Base-by-base conservation (phyloP, 306 rosid species). In the Glycine latifolia region DNA sequence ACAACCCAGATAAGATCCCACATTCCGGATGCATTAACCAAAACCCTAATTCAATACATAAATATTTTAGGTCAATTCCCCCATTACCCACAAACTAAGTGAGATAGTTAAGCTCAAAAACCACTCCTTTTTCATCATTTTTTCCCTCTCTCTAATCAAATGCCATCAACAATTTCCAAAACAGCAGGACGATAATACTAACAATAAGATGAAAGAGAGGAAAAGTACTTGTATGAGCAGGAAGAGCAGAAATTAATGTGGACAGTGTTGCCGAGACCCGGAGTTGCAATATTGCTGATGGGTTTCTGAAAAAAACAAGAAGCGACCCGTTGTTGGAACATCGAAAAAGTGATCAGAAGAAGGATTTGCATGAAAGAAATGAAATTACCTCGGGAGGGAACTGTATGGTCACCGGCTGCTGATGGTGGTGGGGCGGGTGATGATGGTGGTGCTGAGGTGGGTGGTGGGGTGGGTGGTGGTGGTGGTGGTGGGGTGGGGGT, bases 211-310 rank as follows among this genome's bases (percentile, higher is more conserved):
- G 13, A 72, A 3, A 14, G 31, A 0, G 31, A 26, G 31, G 31
- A 56, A 53, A 31, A 63, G 17, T 74, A 82, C 31, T 63, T 91
- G 85, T 92, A 91, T 13, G 97, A 89, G 80, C 97, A 95, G 74
- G 92, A 90, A 49, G 98, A 81, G 67, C 95, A 90, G 86, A 81
- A 91, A 62, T 84, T 88, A 80, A 91, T 89, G 73, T 75, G 66
- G 59, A 94, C 88, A 33, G 89, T 87, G 86, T 87, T 89, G 68
- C 94, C 94, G 26, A 84, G 41, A 58, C 94, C 94, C 20, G 84
- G 63, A 66, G 79, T 89, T 53, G 89, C 91, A 20, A 80, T 10
- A 68, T 50, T 35, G 35, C 1, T 66, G 4, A 44, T 49, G 54
- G 44, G 67, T 74, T 90, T 83, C 97, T 90, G 85, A 77, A 73